Percentiles rank a stretch among this genome's conserved stretches.
phyloP scores from a whole-genome alignment of 2,329 filamentous ascomycete genomes.

The Penicillium sp. region DNA sequence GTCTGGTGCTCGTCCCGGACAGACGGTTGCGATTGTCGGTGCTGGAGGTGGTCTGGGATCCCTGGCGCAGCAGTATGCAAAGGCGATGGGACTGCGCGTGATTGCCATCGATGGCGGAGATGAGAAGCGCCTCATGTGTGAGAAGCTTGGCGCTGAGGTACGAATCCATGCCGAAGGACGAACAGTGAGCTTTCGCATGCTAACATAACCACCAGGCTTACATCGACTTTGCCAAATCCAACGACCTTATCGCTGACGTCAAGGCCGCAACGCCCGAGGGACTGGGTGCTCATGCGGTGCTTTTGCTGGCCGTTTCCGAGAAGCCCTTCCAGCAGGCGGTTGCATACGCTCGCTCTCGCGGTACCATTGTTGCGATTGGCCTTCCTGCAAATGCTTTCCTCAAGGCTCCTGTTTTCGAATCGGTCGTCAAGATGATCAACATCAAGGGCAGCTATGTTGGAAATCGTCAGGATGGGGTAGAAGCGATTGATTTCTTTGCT shows the following conservation, averaged over 20 bases:
- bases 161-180: slow-evolving; percentile 2
- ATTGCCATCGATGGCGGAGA: slow-evolving; percentile 78
- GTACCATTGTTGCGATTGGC: slow-evolving; percentile 82
- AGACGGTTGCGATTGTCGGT: slow-evolving; percentile 77
- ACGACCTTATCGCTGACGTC: slow-evolving; percentile 77
- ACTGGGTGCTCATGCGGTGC: slow-evolving; percentile 77
- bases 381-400: slow-evolving; percentile 75
- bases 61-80: slow-evolving; percentile 79
- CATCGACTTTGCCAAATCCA: slow-evolving; percentile 71
- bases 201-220: slow-evolving; percentile 45
- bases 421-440: slow-evolving; percentile 80
- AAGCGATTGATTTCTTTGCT: slow-evolving; percentile 85
- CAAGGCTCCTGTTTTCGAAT: slow-evolving; percentile 79
- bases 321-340: slow-evolving; percentile 94
- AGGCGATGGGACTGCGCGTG: slow-evolving; percentile 75
- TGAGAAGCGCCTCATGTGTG: slow-evolving; percentile 66
- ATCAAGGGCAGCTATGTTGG: slow-evolving; percentile 94
- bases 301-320: slow-evolving; percentile 80
- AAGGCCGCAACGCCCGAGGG: slow-evolving; percentile 73
- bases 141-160: slow-evolving; percentile 61
- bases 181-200: background rate
- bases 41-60: slow-evolving; percentile 77
- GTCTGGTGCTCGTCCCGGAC: slow-evolving; percentile 65
- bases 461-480: slow-evolving; percentile 78
- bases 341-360: slow-evolving; percentile 75